Conservation (phyloP, 1,284 basidiomycete genomes). For the Thecaphora thlaspeos region DNA sequence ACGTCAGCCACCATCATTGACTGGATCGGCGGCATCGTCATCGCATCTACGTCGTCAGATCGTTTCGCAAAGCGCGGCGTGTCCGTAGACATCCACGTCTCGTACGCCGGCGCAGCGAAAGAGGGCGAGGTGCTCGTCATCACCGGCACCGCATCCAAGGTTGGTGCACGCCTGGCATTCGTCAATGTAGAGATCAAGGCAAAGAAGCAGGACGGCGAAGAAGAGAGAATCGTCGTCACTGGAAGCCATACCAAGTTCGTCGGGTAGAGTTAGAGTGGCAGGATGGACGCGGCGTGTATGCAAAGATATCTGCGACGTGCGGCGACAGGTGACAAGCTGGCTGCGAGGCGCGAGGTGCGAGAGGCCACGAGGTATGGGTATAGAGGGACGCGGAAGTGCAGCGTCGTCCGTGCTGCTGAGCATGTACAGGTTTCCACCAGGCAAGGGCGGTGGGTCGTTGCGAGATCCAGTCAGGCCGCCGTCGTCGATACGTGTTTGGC, state of each 20-base stretch:
- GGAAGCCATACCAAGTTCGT: conserved; percentile 37
- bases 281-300: too few species aligned
- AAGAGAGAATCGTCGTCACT: conserved; percentile 22
- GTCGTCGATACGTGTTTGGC: too few species aligned
- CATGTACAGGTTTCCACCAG: too few species aligned
- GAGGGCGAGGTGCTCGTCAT: conserved; percentile 35
- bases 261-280: too few species aligned
- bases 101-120: conserved; percentile 34
- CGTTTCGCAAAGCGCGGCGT: conserved; percentile 31
- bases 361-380: too few species aligned
- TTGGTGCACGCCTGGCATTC: conserved; percentile 38
- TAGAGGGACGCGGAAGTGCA: too few species aligned
- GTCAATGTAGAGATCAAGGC: conserved; percentile 31
- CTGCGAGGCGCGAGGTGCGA: too few species aligned
- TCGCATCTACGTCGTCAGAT: conserved; percentile 25
- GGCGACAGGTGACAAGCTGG: too few species aligned
- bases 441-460: too few species aligned
- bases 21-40: conserved; percentile 40
- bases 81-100: conserved; percentile 39
- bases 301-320: too few species aligned
- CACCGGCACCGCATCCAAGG: conserved; percentile 28
- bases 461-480: too few species aligned
- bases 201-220: conserved; percentile 13
- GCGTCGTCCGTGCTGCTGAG: too few species aligned
- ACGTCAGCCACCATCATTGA: conserved; percentile 43